A percentile compares a stretch with the other conserved stretches of the same genome.
phyloP scores from a whole-genome alignment of 371 early-diverging fungal genomes.

The Vairimorpha necatrix region DNA sequence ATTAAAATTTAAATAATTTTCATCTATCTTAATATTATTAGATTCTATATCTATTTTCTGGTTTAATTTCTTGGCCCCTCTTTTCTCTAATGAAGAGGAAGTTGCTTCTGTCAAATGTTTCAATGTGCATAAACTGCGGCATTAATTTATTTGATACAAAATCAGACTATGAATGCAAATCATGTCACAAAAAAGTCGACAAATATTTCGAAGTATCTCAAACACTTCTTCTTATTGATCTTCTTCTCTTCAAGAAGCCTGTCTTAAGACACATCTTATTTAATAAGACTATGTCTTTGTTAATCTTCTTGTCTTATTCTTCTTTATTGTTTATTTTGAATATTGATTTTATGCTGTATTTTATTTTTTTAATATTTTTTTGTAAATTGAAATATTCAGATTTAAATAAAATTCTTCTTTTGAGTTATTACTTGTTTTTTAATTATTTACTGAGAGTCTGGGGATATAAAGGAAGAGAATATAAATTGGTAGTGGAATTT shows the following conservation, averaged over 20 bases:
- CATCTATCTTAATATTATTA: too few relatives aligned
- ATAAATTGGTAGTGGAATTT: constrained; percentile 25
- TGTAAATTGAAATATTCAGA: neutral
- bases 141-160: neutral
- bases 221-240: constrained; percentile 33
- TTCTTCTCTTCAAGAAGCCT: constrained; percentile 35
- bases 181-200: constrained; percentile 34
- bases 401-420: constrained; percentile 10
- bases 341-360: neutral
- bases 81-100: neutral
- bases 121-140: constrained; percentile 30
- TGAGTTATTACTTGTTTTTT: constrained; percentile 35
- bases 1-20: too few relatives aligned
- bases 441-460: constrained; percentile 25
- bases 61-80: too few relatives aligned
- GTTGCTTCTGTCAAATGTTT: neutral
- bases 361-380: neutral
- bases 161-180: constrained; percentile 4
- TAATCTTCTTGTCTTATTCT: neutral
- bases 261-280: constrained; percentile 46
- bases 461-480: constrained; percentile 17
- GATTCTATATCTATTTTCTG: too few relatives aligned
- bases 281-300: constrained; percentile 12
- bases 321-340: neutral
- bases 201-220: constrained; percentile 41